These are phyloP conservation scores for Euptelea pleiosperma DNA, from an alignment of 164 flowering plant genomes.

Conservation along the genomic window DNA sequence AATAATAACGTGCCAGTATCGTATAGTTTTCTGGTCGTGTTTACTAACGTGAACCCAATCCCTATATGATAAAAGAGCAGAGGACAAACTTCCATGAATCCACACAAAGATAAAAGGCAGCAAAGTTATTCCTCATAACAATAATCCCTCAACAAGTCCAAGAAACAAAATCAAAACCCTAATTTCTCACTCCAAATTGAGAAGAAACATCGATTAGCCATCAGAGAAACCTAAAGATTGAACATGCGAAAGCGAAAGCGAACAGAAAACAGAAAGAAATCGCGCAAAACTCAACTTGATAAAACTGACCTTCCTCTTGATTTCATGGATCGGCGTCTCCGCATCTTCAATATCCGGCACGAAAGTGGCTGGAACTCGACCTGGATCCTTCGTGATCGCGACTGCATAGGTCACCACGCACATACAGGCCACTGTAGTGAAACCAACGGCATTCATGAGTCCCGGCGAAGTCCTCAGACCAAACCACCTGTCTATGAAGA, in stretches of 20 bases:
- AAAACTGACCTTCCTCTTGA: conserved; percentile 94
- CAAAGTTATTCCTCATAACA: no score
- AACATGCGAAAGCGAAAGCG: background rate
- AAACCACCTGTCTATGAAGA: conserved; percentile 79
- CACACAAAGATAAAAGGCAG: no score
- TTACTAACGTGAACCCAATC: no score
- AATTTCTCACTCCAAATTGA: no score
- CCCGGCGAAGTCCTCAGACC: conserved; percentile 80
- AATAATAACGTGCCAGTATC: no score
- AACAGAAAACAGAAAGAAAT: background rate
- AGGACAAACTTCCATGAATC: no score
- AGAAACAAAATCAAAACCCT: background rate
- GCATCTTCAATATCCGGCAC: conserved; percentile 80
- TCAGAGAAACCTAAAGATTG: no score
- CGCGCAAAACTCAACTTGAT: background rate
- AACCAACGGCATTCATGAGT: conserved; percentile 55
- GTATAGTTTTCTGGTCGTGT: no score
- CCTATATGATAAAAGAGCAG: no score
- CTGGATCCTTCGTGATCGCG: conserved; percentile 71
- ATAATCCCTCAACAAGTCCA: no score
- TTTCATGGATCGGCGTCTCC: conserved; percentile 70
- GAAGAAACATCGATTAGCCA: no score
- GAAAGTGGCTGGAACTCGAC: conserved; percentile 63
- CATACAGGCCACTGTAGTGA: conserved; percentile 54
- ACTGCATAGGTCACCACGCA: conserved; percentile 49